Evolutionary conservation across 176 grass and related monocot genomes (phyloP), one percentile per base, ranked within the genome.

Genomic region (Juncus effusus): DNA sequence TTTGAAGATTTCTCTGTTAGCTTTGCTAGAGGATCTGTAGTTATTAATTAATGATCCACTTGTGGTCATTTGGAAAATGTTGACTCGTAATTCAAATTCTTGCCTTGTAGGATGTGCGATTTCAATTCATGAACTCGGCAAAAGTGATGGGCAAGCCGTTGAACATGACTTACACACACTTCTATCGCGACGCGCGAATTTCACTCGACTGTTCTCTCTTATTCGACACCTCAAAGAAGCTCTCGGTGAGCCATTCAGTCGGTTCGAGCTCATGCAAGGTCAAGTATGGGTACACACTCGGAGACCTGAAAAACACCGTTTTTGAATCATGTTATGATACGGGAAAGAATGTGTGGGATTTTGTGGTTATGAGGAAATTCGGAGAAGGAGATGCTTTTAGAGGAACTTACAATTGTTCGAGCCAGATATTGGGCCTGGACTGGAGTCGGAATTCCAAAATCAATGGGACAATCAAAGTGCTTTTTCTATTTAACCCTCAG

Each of bases 111-210:
- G 88, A 93, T 66, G 80, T 80, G 75, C 79, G 80, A 10, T 93
- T 99, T 74, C 94, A 99, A 76, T 99, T 99, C 85, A 99, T 99
- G 73, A 99, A 89, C 69, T 75, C 64, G 0, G 94, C 80, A 6
- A 60, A 72, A 7, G 78, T 93, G 52, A 76, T 89, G 75, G 83
- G 92, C 60, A 92, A 89, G 80, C 72, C 78, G 39, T 61, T 93
- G 72, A 93, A 78, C 69, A 75, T 99, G 59, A 99, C 85, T 56
- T 99, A 93, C 78, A 84, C 67, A 0, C 88, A 99, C 64, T 72
- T 68, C 15, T 53, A 49, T 49, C 53, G 42, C 52, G 81, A 83
- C 4, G 68, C 64, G 36, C 87, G 70, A 65, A 60, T 85, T 16
- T 45, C 80, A 35, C 57, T 99, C 13, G 80, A 99, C 69, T 77